A percentile compares a stretch with the other conserved stretches of the same genome.
These are phyloP conservation scores for Cladophialophora bantiana DNA, from an alignment of 2,329 filamentous ascomycete genomes.

Conservation along the genomic window DNA sequence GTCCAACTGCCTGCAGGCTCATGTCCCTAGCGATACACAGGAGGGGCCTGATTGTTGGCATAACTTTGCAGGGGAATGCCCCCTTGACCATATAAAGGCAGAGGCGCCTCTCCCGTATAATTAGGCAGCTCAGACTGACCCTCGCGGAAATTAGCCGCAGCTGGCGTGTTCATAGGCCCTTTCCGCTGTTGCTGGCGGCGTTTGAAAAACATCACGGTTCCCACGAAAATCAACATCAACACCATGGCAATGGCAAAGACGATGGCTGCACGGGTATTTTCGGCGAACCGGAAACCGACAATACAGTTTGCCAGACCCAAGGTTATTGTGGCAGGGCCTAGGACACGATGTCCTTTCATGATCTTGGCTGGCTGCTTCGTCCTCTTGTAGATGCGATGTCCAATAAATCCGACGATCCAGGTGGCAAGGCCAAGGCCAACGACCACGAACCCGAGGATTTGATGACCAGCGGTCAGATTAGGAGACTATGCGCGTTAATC, in stretches of 20 bases:
- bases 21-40: slow-evolving; percentile 26
- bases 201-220: slow-evolving; percentile 47
- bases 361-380: slow-evolving; percentile 59
- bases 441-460: slow-evolving; percentile 65
- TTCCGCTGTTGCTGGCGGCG: slow-evolving; percentile 44
- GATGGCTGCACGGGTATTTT: slow-evolving; percentile 56
- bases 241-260: slow-evolving; percentile 57
- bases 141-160: slow-evolving; percentile 41
- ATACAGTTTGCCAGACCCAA: slow-evolving; percentile 65
- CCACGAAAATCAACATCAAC: slow-evolving; percentile 50
- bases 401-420: slow-evolving; percentile 62
- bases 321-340: slow-evolving; percentile 62
- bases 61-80: slow-evolving; percentile 34
- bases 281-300: slow-evolving; percentile 65
- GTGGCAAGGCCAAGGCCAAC: slow-evolving; percentile 61
- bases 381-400: slow-evolving; percentile 62
- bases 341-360: slow-evolving; percentile 62
- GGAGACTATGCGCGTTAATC: slow-evolving; percentile 51
- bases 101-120: slow-evolving; percentile 17
- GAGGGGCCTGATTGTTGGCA: slow-evolving; percentile 26
- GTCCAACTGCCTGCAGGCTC: neutral
- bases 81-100: slow-evolving; percentile 30
- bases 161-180: slow-evolving; percentile 38
- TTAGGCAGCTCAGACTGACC: slow-evolving; percentile 24
- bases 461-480: slow-evolving; percentile 62